A percentile compares a stretch with the other conserved stretches of the same genome.
phyloP scores from a whole-genome alignment of 148 eudicot genomes.

The Dianthus caryophyllus region DNA sequence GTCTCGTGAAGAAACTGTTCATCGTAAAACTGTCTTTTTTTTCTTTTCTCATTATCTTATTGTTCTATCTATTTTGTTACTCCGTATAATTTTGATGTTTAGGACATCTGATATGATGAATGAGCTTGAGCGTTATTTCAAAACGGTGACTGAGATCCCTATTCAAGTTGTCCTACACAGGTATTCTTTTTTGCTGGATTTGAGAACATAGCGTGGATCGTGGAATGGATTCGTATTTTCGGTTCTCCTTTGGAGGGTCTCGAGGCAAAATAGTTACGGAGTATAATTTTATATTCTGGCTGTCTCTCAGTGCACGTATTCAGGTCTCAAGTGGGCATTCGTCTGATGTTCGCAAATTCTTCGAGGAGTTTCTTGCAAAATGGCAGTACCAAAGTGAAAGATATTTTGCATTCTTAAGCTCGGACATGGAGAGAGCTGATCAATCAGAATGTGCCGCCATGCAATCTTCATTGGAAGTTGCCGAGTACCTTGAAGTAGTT shows the following conservation, averaged over 20 bases:
- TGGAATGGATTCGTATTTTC: neutral
- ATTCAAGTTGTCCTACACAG: constrained; percentile 72
- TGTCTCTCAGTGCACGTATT: constrained; percentile 58
- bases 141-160: constrained; percentile 61
- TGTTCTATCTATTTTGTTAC: neutral
- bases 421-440: constrained; percentile 16
- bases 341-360: constrained; percentile 41
- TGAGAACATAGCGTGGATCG: neutral
- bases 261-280: neutral
- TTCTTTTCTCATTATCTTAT: neutral
- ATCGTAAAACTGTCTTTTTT: constrained; percentile 1
- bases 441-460: constrained; percentile 22
- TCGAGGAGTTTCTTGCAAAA: constrained; percentile 67
- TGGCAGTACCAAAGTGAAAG: constrained; percentile 53
- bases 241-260: neutral
- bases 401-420: constrained; percentile 27
- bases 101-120: constrained; percentile 62
- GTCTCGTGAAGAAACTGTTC: neutral
- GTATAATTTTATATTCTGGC: constrained; percentile 3
- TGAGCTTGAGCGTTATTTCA: constrained; percentile 49
- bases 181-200: constrained; percentile 33
- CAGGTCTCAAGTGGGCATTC: constrained; percentile 52
- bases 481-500: constrained; percentile 69
- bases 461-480: constrained; percentile 35
- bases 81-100: constrained; percentile 16